These are phyloP conservation scores for Jasminum sambac DNA, from an alignment of 257 asterid species.

Conservation along the genomic window DNA sequence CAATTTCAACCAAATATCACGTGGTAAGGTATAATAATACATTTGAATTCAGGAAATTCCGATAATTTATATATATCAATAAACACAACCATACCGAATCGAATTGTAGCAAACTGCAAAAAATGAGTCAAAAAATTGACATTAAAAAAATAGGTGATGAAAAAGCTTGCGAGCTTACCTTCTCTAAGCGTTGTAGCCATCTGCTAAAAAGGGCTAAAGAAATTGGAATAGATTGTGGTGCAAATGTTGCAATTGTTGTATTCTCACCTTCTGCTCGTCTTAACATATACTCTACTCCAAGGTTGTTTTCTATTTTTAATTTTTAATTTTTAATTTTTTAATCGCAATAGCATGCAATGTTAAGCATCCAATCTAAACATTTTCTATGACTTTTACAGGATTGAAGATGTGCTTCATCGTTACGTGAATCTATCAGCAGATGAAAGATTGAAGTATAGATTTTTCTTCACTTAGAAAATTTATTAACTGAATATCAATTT, in stretches of 20 bases:
- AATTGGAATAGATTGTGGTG: slow-evolving; percentile 42
- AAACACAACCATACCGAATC: neutral
- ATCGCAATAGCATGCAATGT: neutral
- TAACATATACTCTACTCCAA: slow-evolving; percentile 22
- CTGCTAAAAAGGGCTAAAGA: slow-evolving; percentile 54
- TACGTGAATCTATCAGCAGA: slow-evolving; percentile 47
- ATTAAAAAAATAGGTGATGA: slow-evolving; percentile 54
- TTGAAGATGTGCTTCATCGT: slow-evolving; percentile 47
- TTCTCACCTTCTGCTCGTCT: slow-evolving; percentile 61
- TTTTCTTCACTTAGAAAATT: neutral
- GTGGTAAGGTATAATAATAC: slow-evolving; percentile 8
- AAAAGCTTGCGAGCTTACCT: slow-evolving; percentile 60
- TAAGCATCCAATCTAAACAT: no score
- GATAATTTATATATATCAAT: no score
- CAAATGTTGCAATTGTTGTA: slow-evolving; percentile 48
- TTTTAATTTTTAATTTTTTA: neutral
- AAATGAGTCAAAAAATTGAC: slow-evolving; percentile 59
- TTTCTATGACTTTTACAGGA: slow-evolving; percentile 28
- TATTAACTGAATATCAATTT: neutral
- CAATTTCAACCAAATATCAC: neutral
- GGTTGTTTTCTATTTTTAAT: slow-evolving; percentile 25
- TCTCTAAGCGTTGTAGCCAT: slow-evolving; percentile 57
- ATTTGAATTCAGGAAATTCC: neutral
- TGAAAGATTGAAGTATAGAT: slow-evolving; percentile 38
- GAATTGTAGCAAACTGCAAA: neutral